phyloP scores from a whole-genome alignment of 352 stramenopile species.

The Globisporangium uncinulatum region DNA sequence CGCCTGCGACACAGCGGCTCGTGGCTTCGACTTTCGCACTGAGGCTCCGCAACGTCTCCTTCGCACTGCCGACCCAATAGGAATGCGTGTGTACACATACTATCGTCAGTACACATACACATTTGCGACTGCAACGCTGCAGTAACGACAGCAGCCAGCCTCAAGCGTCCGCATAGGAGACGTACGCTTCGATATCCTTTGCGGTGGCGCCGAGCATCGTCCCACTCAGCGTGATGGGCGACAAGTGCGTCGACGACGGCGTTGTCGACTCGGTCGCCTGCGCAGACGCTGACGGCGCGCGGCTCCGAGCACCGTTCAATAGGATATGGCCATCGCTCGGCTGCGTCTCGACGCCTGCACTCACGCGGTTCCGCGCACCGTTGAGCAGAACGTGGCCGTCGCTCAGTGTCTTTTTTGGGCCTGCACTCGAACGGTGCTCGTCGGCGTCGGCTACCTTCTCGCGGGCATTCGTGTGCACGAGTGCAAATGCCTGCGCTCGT shows the following conservation, averaged over 20 bases:
- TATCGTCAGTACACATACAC: background rate
- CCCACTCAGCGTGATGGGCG: constrained; percentile 2
- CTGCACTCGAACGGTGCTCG: background rate
- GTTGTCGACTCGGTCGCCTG: background rate
- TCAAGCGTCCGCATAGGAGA: background rate
- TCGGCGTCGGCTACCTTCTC: constrained; percentile 11
- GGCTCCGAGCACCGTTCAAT: constrained; percentile 4
- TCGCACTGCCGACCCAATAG: constrained; percentile 7
- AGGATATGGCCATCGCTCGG: constrained; percentile 7
- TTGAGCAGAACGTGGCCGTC: constrained; percentile 11
- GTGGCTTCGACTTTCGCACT: constrained; percentile 3
- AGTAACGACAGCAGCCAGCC: background rate
- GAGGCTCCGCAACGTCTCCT: constrained; percentile 9
- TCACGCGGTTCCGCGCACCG: background rate
- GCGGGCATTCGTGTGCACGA: constrained; percentile 15
- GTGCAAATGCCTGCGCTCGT: background rate
- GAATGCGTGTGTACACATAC: too few relatives aligned
- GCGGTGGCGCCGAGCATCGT: constrained; percentile 3
- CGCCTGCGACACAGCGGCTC: constrained; percentile 9
- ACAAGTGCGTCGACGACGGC: background rate
- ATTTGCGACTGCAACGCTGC: background rate
- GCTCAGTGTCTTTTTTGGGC: background rate
- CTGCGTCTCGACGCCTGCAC: background rate
- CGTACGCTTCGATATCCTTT: constrained; percentile 13
- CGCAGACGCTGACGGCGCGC: background rate